Evolutionary conservation across 1,139 yeast genomes (phyloP).

Genomic region (Candida buenavistaensis): DNA sequence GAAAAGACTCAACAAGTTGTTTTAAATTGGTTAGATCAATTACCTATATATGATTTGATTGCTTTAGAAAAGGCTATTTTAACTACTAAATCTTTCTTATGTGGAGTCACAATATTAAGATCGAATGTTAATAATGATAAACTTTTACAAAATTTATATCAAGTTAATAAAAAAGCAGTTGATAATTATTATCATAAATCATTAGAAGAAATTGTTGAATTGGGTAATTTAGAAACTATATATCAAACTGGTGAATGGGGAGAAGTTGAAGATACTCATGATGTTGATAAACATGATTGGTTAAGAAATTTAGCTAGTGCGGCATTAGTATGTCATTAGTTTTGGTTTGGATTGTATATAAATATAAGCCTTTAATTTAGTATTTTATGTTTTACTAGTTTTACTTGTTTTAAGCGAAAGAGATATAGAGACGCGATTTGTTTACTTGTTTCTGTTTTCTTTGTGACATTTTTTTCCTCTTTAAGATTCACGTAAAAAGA

Average conservation of each 20-base stretch:
- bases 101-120: constrained; percentile 56
- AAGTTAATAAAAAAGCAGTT: constrained; percentile 29
- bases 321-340: constrained; percentile 50
- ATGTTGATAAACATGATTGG: constrained; percentile 88
- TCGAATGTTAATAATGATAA: constrained; percentile 32
- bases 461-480: no score
- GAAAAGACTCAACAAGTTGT: constrained; percentile 63
- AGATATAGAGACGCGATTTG: no score
- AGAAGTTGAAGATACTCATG: constrained; percentile 97
- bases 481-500: no score
- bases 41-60: constrained; percentile 76
- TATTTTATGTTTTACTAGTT: no score
- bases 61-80: constrained; percentile 87
- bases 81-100: constrained; percentile 80
- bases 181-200: constrained; percentile 35
- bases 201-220: constrained; percentile 71
- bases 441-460: no score
- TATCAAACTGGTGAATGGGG: constrained; percentile 94
- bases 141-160: constrained; percentile 28
- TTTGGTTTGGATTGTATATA: no score
- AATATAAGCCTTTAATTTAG: no score
- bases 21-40: constrained; percentile 57
- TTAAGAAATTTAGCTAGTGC: constrained; percentile 81
- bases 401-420: no score
- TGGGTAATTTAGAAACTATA: constrained; percentile 79